Evolutionary conservation across 192 early-diverging fungal genomes (phyloP).

Genomic region (Entomortierella chlamydospora): DNA sequence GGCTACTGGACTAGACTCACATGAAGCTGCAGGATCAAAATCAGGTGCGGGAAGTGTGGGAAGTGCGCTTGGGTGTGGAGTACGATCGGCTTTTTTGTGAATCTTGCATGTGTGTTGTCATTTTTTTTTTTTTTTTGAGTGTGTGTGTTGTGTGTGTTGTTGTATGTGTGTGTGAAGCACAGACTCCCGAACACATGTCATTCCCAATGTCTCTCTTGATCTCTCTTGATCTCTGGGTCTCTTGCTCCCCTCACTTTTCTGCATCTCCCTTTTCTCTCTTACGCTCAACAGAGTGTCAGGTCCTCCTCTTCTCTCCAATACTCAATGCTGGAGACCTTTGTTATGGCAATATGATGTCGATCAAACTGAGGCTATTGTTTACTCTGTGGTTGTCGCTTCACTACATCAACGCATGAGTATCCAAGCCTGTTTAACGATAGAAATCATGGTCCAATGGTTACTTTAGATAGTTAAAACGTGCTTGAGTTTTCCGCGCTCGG

Average conservation of each 20-base stretch:
- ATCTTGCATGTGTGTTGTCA: not conserved
- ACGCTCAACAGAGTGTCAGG: too few relatives aligned
- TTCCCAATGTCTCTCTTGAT: conserved; percentile 1
- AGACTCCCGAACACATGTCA: conserved; percentile 52
- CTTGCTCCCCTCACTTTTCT: not conserved
- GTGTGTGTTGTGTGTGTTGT: too few relatives aligned
- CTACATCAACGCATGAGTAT: not conserved
- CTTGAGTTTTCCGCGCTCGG: not conserved
- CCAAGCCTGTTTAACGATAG: not conserved
- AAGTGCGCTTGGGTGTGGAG: not conserved
- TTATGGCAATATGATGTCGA: not conserved
- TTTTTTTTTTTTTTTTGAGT: not conserved
- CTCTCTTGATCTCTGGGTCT: not conserved
- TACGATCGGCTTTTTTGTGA: not conserved
- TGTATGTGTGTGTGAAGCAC: conserved; percentile 22
- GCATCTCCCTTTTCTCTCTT: not conserved
- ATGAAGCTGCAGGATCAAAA: not conserved
- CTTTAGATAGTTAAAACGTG: conserved; percentile 5
- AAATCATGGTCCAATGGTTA: conserved; percentile 2
- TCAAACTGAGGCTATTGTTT: not conserved
- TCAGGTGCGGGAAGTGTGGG: not conserved
- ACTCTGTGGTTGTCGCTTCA: too few relatives aligned
- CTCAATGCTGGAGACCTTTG: too few relatives aligned
- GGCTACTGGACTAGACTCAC: not conserved
- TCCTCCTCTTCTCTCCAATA: too few relatives aligned